Base-by-base conservation (phyloP, 805 yeast species). In the Tetrapisispora pingtungensis region DNA sequence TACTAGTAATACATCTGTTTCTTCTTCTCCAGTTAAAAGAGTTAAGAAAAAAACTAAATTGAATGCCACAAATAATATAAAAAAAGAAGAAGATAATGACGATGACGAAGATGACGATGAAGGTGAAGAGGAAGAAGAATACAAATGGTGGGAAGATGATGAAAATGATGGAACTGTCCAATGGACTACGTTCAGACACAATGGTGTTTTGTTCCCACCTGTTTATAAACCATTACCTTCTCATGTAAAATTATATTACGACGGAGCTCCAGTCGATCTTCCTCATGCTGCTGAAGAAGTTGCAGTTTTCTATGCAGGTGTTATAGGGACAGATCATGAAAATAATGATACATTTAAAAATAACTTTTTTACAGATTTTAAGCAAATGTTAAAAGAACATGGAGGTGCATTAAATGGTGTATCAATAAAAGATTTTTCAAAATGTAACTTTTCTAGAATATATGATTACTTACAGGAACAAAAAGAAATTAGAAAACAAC, bases 181-280 rank as follows among this genome's bases (percentile, higher is more conserved):
- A 58, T 90, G 98, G 98, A 81, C 78, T 20, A 75, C 88, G 1
- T 67, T 90, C 42, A 86, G 77, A 49, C 98, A 90, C 61, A 80
- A 75, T 51, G 98, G 98, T 55, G 96, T 90, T 12, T 66, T 89
- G 28, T 90, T 90, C 56, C 97, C 98, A 2, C 97, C 97, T 0
- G 82, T 78, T 3, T 90, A 90, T 61, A 89, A 82, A 58, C 88
- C 93, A 3, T 66, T 90, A 36, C 97, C 97, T 0, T 67, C 75
- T 5, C 73, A 77, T 55, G 84, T 89, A 33, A 85, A 83, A 57
- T 54, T 90, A 43, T 72, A 76, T 46, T 89, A 90, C 56, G 82
- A 83, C 52, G 86, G 85, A 0, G 72, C 75, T 51, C 84, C 93
- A 0, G 89, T 89, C 0, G 69, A 69, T 26, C 69, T 90, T 46